These are phyloP conservation scores for Zasmidium angulare DNA, from an alignment of 2,329 filamentous ascomycete genomes.

Conservation along the genomic window DNA sequence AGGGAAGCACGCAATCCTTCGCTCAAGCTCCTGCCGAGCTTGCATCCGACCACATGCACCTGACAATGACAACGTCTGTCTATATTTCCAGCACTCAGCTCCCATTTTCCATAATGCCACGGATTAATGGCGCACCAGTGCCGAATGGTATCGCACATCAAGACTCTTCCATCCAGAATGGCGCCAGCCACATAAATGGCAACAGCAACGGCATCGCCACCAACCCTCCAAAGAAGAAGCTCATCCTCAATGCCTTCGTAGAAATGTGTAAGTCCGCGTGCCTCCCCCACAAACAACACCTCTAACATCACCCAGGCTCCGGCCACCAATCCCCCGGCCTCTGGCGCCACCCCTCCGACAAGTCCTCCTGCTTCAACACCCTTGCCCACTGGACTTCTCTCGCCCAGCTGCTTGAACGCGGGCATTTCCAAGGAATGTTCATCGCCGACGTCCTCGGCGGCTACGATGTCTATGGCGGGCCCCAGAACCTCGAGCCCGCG, in stretches of 20 bases:
- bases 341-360: slow-evolving; percentile 65
- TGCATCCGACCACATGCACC: background rate
- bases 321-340: slow-evolving; percentile 58
- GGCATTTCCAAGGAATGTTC: slow-evolving; percentile 66
- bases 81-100: background rate
- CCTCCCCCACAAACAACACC: background rate
- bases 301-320: slow-evolving; percentile 37
- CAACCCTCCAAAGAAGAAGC: slow-evolving; percentile 33
- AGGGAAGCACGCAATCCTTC: background rate
- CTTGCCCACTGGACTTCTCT: slow-evolving; percentile 62
- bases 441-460: slow-evolving; percentile 66
- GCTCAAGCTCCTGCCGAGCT: background rate
- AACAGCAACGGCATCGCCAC: background rate
- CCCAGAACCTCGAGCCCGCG: slow-evolving; percentile 59
- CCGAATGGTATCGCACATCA: background rate
- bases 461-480: slow-evolving; percentile 69
- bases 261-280: slow-evolving; percentile 20
- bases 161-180: background rate
- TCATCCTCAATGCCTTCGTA: slow-evolving; percentile 47
- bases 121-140: background rate
- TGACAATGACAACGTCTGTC: background rate
- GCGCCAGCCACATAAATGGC: background rate
- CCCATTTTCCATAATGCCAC: background rate
- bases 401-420: slow-evolving; percentile 59
- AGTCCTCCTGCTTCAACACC: slow-evolving; percentile 61